Evolutionary conservation across 2,329 filamentous ascomycete genomes (phyloP).

Genomic region (Aspergillus amoenus): DNA sequence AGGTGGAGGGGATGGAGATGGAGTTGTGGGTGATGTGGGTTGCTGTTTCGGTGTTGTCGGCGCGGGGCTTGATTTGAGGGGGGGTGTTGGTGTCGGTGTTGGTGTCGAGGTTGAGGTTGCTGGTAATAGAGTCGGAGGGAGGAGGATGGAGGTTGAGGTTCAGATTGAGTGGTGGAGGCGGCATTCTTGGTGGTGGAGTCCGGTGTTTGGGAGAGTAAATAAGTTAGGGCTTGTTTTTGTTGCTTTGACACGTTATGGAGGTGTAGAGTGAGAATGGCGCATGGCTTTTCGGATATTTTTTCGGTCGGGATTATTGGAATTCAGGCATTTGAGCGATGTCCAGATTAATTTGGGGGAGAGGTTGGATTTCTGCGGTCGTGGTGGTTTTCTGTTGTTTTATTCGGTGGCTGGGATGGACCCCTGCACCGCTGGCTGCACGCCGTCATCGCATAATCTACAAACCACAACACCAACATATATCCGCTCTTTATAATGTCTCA

Average conservation of each 20-base stretch:
- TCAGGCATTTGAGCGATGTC: neutral
- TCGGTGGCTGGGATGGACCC: constrained; percentile 16
- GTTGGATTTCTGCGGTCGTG: neutral
- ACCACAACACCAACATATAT: neutral
- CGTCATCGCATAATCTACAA: neutral
- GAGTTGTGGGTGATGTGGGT: constrained; percentile 4
- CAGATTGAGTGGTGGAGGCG: constrained; percentile 1
- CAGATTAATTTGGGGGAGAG: neutral
- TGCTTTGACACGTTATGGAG: neutral
- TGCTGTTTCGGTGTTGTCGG: neutral
- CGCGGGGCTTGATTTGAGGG: neutral
- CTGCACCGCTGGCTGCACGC: neutral
- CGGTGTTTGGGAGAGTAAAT: too few relatives aligned
- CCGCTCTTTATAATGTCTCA: neutral
- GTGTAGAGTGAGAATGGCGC: neutral
- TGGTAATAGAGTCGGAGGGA: constrained; percentile 19
- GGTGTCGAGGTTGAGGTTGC: neutral
- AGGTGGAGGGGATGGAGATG: constrained; percentile 60
- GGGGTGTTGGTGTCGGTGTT: neutral
- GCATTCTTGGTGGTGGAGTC: neutral
- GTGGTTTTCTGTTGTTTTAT: constrained; percentile 3
- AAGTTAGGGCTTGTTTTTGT: too few relatives aligned
- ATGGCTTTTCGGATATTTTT: neutral
- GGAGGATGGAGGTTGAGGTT: constrained; percentile 53
- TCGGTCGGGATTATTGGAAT: neutral